phyloP scores from a whole-genome alignment of 2,329 filamentous ascomycete species.

The Fusarium algeriense region DNA sequence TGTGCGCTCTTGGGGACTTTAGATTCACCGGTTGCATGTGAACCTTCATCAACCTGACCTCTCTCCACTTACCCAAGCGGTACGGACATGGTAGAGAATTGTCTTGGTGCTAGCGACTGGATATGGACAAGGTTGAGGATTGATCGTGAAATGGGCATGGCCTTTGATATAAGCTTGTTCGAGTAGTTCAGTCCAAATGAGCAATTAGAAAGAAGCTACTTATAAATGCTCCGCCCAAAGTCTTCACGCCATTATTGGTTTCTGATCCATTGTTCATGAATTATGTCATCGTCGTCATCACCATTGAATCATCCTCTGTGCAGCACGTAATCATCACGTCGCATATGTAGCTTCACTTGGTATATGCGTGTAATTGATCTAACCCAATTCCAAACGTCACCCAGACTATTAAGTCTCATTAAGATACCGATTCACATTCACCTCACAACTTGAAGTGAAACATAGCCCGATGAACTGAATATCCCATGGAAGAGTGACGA shows the following conservation, averaged over 20 bases:
- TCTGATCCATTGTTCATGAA: not conserved
- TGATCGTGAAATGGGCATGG: not conserved
- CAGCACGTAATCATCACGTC: not conserved
- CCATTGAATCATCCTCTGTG: too few species aligned
- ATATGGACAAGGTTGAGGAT: not conserved
- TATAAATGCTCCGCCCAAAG: not conserved
- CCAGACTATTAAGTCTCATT: too few species aligned
- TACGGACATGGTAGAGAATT: conserved; percentile 2
- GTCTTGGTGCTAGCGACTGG: not conserved
- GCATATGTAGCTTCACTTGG: too few species aligned
- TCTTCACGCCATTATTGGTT: not conserved
- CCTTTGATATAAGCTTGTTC: not conserved
- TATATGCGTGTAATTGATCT: too few species aligned
- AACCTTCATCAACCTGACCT: conserved; percentile 8
- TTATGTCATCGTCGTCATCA: not conserved
- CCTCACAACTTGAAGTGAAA: too few species aligned
- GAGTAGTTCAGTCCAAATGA: too few species aligned
- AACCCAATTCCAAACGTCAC: too few species aligned
- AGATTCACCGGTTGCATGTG: conserved; percentile 32
- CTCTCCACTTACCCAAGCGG: conserved; percentile 11
- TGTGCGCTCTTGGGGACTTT: conserved; percentile 31
- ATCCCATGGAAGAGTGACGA: too few species aligned
- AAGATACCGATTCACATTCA: too few species aligned
- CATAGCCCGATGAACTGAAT: too few species aligned
- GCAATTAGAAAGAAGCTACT: fast-evolving